Base-by-base conservation (phyloP, 2,329 filamentous ascomycete genomes). In the Epichloe sp. region DNA sequence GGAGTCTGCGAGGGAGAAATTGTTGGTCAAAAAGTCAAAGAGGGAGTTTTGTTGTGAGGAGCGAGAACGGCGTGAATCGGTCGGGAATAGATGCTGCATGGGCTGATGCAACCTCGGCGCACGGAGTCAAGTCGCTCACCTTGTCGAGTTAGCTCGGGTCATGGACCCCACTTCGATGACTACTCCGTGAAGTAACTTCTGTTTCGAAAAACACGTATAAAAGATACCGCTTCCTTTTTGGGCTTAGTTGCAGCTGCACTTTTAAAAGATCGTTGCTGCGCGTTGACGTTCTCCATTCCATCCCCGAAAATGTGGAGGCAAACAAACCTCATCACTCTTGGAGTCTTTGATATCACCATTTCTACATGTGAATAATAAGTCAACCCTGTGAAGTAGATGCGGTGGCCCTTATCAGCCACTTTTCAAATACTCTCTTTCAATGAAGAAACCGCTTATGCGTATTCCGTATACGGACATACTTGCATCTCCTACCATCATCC, bases 401-500 rank as follows among this genome's bases (percentile, higher is more conserved):
- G 12, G 23, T 5, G 34, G 4, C 15, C 19, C 14, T 8, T 8
- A 8, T 38, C n/a, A 15, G 11, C 10, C 4, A 12, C 36, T 47
- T 5, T 17, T 5, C 45, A 17, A 0, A 26, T 40, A 35, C 11
- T n/a, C 12, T 14, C 12, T 14, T 53, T 57, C 61, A 57, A 84
- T 86, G 81, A 77, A 76, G 67, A 85, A 79, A 67, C 78, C 84
- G 60, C 78, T 88, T 53, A 83, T 95, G 71, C 83, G 89, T 58
- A 94, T 97, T 60, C 91, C 91, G 53, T 97, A 91, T 65, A 95
- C 88, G 62, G 82, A 86, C 57, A 83, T 86, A 42, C 77, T 96
- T 51, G 82, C 90, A 23, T 72, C 83, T 26, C 86, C 90, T 3
- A 78, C 76, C 49, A 82, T 93, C 63, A 76, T 88, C 54, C 93